These are phyloP conservation scores for Linnemannia hyalina DNA, from an alignment of 192 early-diverging fungal genomes.

Conservation along the genomic window DNA sequence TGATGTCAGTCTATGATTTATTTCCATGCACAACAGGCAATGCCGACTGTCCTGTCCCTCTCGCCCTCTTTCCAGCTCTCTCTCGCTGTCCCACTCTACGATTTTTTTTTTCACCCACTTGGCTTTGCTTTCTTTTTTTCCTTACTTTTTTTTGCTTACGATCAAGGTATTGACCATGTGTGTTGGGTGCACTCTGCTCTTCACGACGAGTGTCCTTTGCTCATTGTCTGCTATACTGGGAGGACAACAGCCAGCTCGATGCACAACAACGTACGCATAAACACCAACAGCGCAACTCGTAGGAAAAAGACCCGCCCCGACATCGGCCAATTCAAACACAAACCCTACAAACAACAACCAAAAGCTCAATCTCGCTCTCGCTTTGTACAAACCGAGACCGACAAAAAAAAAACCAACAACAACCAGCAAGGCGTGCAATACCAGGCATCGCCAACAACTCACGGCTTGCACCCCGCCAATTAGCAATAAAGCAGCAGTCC, in stretches of 20 bases:
- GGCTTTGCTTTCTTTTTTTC: conserved; percentile 16
- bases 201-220: background rate
- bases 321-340: no score
- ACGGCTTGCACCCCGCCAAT: no score
- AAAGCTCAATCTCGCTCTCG: no score
- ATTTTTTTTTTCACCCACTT: background rate
- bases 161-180: conserved; percentile 49
- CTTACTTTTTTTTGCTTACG: conserved; percentile 53
- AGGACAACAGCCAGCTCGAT: background rate
- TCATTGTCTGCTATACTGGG: background rate
- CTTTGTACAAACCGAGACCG: no score
- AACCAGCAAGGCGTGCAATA: no score
- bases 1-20: background rate
- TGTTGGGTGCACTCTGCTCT: background rate
- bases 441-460: no score
- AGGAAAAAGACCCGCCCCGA: no score
- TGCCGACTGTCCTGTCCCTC: background rate
- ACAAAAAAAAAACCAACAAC: no score
- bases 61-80: background rate
- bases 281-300: no score
- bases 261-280: no score
- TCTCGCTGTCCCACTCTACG: background rate
- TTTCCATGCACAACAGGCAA: background rate
- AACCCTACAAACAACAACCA: no score
- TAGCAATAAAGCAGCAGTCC: background rate